phyloP scores from a whole-genome alignment of 1,284 basidiomycete species.

The Ceratobasidium sp. region DNA sequence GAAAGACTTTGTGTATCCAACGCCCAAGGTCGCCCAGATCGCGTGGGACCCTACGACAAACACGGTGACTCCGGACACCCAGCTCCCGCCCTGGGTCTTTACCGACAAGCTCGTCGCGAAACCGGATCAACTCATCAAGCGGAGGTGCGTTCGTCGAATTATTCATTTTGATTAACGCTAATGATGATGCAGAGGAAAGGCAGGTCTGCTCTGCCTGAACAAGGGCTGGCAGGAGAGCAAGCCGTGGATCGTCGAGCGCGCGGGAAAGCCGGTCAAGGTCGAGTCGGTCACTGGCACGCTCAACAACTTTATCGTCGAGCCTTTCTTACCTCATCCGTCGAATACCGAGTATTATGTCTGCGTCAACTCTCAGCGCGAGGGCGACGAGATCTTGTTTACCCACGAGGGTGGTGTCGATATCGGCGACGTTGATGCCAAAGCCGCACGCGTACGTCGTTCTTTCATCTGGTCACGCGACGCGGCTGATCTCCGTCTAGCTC shows the following conservation, averaged over 20 bases:
- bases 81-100: constrained; percentile 89
- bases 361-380: constrained; percentile 95
- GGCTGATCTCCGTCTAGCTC: constrained; percentile 69
- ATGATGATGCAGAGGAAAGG: constrained; percentile 83
- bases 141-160: constrained; percentile 56
- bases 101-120: constrained; percentile 91
- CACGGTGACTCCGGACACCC: constrained; percentile 82
- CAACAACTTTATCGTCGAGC: constrained; percentile 98
- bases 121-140: constrained; percentile 99
- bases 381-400: constrained; percentile 97
- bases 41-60: constrained; percentile 89
- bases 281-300: constrained; percentile 94
- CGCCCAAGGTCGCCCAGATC: constrained; percentile 84
- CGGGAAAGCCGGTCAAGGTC: constrained; percentile 96
- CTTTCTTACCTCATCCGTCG: constrained; percentile 95
- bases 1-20: constrained; percentile 74
- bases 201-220: constrained; percentile 94
- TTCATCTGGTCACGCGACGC: not conserved
- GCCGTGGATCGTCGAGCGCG: constrained; percentile 89
- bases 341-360: constrained; percentile 99
- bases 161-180: constrained; percentile 2
- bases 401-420: constrained; percentile 99
- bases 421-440: constrained; percentile 98
- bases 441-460: constrained; percentile 56
- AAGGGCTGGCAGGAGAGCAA: constrained; percentile 90